These are phyloP conservation scores for Colletotrichum sp. DNA, from an alignment of 2,329 filamentous ascomycete species.

Conservation along the genomic window DNA sequence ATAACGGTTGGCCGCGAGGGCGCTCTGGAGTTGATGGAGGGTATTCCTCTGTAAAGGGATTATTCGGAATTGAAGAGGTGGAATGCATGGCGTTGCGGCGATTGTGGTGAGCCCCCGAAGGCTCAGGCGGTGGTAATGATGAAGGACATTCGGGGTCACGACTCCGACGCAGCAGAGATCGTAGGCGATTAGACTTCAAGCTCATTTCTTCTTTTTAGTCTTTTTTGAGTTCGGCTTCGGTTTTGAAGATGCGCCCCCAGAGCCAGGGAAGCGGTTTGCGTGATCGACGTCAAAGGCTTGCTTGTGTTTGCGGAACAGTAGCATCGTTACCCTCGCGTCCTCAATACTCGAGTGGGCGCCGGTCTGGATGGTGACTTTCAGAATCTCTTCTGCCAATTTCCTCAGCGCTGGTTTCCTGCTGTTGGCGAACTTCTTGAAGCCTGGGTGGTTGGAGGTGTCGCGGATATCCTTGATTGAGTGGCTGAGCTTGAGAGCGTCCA, in stretches of 20 bases:
- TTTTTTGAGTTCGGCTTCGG: conserved; percentile 43
- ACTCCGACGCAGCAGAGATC: neutral
- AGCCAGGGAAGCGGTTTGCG: conserved; percentile 64
- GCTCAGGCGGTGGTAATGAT: neutral
- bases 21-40: conserved; percentile 71
- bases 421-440: conserved; percentile 72
- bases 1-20: conserved; percentile 73
- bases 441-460: conserved; percentile 80
- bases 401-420: conserved; percentile 74
- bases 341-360: conserved; percentile 71
- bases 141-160: neutral
- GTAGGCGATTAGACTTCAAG: neutral
- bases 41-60: conserved; percentile 62
- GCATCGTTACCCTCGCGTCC: conserved; percentile 90
- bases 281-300: conserved; percentile 84
- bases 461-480: conserved; percentile 81
- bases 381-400: conserved; percentile 59
- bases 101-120: neutral
- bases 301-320: conserved; percentile 85
- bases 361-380: conserved; percentile 67
- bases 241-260: conserved; percentile 21
- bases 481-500: conserved; percentile 76
- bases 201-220: conserved; percentile 45
- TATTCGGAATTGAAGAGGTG: neutral
- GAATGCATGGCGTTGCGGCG: neutral